A percentile compares a stretch with the other conserved stretches of the same genome.
These are phyloP conservation scores for Pholiota molesta DNA, from an alignment of 768 basidiomycete genomes.

Conservation along the genomic window DNA sequence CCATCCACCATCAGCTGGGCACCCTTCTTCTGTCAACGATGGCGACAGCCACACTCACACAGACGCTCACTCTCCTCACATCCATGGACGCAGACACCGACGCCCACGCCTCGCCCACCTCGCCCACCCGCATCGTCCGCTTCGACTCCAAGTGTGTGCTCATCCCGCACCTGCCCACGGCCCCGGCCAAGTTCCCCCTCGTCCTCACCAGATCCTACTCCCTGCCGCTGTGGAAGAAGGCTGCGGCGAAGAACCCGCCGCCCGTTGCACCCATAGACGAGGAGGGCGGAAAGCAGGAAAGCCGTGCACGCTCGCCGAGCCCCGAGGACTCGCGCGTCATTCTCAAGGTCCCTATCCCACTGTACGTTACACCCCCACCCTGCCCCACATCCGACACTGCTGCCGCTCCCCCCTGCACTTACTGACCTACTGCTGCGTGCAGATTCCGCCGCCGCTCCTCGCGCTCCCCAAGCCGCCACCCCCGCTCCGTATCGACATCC, in stretches of 20 bases:
- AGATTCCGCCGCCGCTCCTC: conserved; percentile 46
- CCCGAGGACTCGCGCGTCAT: conserved; percentile 42
- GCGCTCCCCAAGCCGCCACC: conserved; percentile 43
- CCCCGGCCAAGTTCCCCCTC: conserved; percentile 44
- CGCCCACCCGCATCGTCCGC: conserved; percentile 48
- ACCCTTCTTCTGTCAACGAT: neutral
- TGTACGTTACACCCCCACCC: conserved; percentile 39
- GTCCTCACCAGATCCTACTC: conserved; percentile 68
- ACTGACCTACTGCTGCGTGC: neutral
- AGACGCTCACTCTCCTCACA: neutral
- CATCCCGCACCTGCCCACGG: conserved; percentile 58
- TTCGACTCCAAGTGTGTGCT: conserved; percentile 77
- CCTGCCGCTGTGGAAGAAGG: conserved; percentile 66
- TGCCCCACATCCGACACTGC: neutral
- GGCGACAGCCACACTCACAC: neutral
- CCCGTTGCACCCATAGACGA: conserved; percentile 23
- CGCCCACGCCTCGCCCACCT: neutral
- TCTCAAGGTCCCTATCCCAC: conserved; percentile 65
- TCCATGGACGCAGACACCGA: too few species aligned
- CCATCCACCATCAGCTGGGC: neutral
- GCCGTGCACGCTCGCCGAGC: conserved; percentile 12
- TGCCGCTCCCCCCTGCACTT: too few species aligned
- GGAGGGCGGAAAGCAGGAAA: conserved; percentile 12
- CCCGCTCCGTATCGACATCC: conserved; percentile 35
- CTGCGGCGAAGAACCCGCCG: conserved; percentile 20